Evolutionary conservation across 1,284 basidiomycete species (phyloP), one percentile per base, ranked within the genome.

Genomic region (Cutaneotrichosporon dermatis): DNA sequence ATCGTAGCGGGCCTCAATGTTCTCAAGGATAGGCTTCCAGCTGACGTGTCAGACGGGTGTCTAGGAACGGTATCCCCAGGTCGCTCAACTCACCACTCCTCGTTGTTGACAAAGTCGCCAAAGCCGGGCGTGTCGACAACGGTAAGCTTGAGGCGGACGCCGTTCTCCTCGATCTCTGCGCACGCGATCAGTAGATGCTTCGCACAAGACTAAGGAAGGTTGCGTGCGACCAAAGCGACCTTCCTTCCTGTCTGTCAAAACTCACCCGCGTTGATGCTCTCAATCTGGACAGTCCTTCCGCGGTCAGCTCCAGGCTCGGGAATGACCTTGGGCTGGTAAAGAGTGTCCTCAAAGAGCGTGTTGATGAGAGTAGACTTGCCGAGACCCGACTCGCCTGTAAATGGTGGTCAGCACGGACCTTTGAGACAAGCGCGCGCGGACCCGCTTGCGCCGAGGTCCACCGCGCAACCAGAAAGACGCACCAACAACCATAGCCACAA

Each of bases 321-420:
- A 55, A 88, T 84, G 65, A 88, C 85, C 79, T 92, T 93, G 62
- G 88, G 85, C 56, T 89, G 88, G 79, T 96, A 95, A 63, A 98
- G 88, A 63, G 86, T 85, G 51, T 93, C 95, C 76, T 95, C 92
- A 84, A 98, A 98, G 65, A 98, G 84, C 15, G 94, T 98, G 81
- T 98, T 98, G 78, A 98, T 88, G 74, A 97, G 84, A 9, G 94
- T 98, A 13, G 94, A 97, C 82, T 98, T 98, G 66, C 94, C 94
- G 65, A 98, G 83, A 57, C 94, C 94, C 54, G 93, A 96, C 82
- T 98, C 94, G 80, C 93, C 92, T 96, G 75, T 39, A 11, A 51
- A 36, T n/a, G 50, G 45, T 12, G 25, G 59, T 64, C 55, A 61
- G 63, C 62, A 64, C 63, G 58, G 63, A 40, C 62, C 44, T 48